Conservation (phyloP, 1,284 basidiomycete genomes). For the Ceratobasidium sp. region DNA sequence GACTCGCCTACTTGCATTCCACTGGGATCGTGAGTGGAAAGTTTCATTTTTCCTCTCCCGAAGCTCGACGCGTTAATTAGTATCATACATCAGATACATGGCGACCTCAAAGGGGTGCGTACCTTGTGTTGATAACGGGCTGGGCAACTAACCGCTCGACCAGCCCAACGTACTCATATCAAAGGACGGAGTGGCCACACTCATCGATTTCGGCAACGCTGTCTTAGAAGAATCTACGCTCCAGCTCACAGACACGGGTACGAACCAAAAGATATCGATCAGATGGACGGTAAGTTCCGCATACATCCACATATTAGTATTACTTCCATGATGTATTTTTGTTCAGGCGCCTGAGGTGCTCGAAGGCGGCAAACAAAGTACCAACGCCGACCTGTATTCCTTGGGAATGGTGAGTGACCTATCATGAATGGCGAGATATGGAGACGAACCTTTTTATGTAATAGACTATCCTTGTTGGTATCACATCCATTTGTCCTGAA, state of each 20-base stretch:
- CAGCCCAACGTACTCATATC: conserved; percentile 4
- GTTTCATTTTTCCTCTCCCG: background rate
- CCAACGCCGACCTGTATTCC: conserved; percentile 2
- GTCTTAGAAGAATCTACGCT: background rate
- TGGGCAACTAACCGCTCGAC: background rate
- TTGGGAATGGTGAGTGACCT: conserved; percentile 23
- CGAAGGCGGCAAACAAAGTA: background rate
- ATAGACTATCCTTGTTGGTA: conserved; percentile 13
- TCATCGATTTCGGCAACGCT: background rate
- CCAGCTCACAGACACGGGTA: background rate
- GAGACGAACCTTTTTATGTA: background rate
- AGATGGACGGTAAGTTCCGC: background rate
- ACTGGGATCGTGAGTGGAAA: background rate
- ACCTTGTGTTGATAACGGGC: background rate
- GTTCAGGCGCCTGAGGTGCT: conserved; percentile 23
- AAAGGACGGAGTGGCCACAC: background rate
- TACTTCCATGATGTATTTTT: too few species aligned
- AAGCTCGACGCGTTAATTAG: background rate
- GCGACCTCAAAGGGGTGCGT: conserved; percentile 4
- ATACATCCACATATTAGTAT: too few species aligned
- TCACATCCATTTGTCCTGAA: background rate
- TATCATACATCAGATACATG: background rate
- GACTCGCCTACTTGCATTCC: conserved; percentile 2
- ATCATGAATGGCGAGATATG: background rate
- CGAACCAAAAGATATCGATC: background rate